Evolutionary conservation across 2,329 filamentous ascomycete species (phyloP), one percentile per base, ranked within the genome.

Genomic region (Nemania abortiva): DNA sequence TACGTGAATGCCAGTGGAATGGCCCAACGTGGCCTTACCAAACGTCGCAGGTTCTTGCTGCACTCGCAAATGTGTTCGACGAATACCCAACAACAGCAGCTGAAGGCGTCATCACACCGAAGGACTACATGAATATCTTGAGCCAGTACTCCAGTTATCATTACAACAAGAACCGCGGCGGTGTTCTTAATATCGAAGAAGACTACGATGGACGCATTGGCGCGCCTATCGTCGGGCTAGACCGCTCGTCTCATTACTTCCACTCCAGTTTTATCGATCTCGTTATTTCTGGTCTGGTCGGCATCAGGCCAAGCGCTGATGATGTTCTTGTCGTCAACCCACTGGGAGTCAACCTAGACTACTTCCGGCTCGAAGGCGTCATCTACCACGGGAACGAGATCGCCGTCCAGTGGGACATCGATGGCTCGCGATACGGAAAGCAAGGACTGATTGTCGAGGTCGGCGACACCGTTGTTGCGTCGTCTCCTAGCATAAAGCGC

Each of bases 171-270:
- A 69, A 69, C 11, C 63, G 67, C 2, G 67, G 67, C 6, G 67
- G 67, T 6, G 37, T 39, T 39, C 67, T 69, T n/a, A 66, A 66
- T 27, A 66, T 69, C 13, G 67, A 69, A 24, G 67, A 69, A 37
- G 67, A 69, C 18, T 69, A 69, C 15, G 58, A 66, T 31, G 37
- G 53, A 4, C 49, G 34, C 3, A 66, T 39, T 6, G 63, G 67
- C 7, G 45, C 37, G 7, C 63, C 67, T 7, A 69, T 69, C 29
- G 67, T 69, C 10, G 63, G 67, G 4, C 24, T 69, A 3, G 63
- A 69, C 24, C 63, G 67, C 18, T 69, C 67, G 18, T 66, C 67
- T 15, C 67, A 69, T 47, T 69, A 69, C 59, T 69, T 69, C 58
- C 67, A 69, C 34, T 69, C 67, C 18, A 69, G 67, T 50, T 69